Evolutionary conservation across 768 basidiomycete genomes (phyloP).

Genomic region (Mrakia gelida): DNA sequence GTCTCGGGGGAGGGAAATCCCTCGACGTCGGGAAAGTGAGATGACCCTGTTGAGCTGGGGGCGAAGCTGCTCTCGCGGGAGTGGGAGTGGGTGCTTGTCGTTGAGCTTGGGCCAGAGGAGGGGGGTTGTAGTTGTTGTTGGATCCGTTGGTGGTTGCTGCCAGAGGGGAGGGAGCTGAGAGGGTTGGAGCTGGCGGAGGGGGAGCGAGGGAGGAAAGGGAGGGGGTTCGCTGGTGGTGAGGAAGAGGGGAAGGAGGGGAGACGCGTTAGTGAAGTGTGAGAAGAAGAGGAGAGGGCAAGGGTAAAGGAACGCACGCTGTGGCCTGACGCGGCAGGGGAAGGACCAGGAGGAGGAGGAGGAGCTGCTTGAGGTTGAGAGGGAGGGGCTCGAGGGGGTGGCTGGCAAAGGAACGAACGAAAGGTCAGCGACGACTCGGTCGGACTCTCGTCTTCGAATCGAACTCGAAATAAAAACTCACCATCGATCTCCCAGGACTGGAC

Average conservation of each 20-base stretch:
- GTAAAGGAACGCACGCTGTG: background rate
- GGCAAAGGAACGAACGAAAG: background rate
- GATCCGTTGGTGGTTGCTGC: background rate
- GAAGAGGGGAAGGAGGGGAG: no score
- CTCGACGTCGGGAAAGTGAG: conserved; percentile 68
- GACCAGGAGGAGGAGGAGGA: conserved; percentile 20
- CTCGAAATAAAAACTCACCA: background rate
- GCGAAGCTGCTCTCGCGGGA: conserved; percentile 51
- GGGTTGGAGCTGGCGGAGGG: background rate
- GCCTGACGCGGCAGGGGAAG: conserved; percentile 8
- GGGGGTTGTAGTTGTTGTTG: background rate
- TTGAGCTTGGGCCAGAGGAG: background rate
- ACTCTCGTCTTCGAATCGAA: background rate
- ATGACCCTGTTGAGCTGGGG: conserved; percentile 60
- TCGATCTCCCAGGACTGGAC: background rate
- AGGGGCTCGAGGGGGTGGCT: conserved; percentile 26
- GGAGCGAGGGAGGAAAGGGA: conserved; percentile 8
- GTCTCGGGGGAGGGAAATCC: conserved; percentile 73
- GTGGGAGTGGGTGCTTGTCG: conserved; percentile 6
- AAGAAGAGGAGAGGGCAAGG: background rate
- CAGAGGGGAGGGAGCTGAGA: conserved; percentile 11
- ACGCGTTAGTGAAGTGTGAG: background rate
- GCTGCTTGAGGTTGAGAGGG: conserved; percentile 6
- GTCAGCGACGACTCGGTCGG: background rate
- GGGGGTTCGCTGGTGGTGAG: background rate